Conservation (phyloP, 176 grass and related monocot species). For the Triticum urartu region DNA sequence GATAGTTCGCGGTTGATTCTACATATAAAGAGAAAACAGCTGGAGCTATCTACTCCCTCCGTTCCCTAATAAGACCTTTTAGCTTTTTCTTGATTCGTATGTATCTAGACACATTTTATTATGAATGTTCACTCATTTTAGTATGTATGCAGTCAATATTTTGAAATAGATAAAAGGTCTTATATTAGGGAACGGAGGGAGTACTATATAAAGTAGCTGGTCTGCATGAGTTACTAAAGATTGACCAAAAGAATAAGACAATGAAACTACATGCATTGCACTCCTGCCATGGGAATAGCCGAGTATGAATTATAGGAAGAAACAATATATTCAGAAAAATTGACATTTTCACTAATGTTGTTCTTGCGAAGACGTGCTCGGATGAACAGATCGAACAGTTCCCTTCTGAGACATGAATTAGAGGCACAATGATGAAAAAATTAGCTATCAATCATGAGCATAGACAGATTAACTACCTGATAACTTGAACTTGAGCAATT, state of each 20-base stretch:
- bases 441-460: constrained; percentile 20
- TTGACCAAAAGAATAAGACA: constrained; percentile 15
- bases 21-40: constrained; percentile 14
- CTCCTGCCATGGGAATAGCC: not conserved
- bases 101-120: too few relatives aligned
- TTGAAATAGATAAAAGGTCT: too few relatives aligned
- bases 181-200: too few relatives aligned
- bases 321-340: constrained; percentile 17
- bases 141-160: too few relatives aligned
- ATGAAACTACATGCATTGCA: not conserved
- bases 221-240: not conserved
- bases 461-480: constrained; percentile 61
- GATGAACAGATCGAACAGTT: not conserved
- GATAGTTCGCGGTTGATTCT: constrained; percentile 11
- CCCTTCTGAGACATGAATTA: constrained; percentile 2
- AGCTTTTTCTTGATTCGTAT: too few relatives aligned
- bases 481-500: constrained; percentile 99
- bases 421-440: constrained; percentile 18
- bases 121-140: too few relatives aligned
- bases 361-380: not conserved
- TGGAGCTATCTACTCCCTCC: not conserved
- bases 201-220: not conserved
- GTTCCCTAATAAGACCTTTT: too few relatives aligned
- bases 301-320: constrained; percentile 20
- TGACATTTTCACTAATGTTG: constrained; percentile 5